A percentile compares a stretch with the other conserved stretches of the same genome.
Conservation (phyloP, 768 basidiomycete species). For the Macrolepiota albuminosa region DNA sequence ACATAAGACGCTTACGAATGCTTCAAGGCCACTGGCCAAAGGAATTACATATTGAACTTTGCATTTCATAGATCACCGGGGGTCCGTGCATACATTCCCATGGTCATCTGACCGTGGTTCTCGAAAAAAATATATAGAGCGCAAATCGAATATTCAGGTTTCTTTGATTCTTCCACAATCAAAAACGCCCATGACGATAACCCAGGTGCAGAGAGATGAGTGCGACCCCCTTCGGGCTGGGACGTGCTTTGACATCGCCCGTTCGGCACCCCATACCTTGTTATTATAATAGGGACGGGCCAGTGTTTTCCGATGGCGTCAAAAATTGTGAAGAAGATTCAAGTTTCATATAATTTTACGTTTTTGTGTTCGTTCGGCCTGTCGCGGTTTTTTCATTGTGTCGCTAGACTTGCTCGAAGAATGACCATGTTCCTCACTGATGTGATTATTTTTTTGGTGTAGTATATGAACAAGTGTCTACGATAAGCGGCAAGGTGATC, state of each 20-base stretch:
- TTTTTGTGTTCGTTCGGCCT: neutral
- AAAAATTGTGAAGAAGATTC: constrained; percentile 10
- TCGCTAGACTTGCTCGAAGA: no score
- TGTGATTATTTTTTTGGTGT: no score
- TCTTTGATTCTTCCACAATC: constrained; percentile 43
- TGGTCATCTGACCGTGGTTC: constrained; percentile 17
- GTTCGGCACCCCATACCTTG: constrained; percentile 60
- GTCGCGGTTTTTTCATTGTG: no score
- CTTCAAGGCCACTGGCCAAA: neutral
- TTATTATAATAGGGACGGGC: constrained; percentile 58
- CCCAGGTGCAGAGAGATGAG: constrained; percentile 56
- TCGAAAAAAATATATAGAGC: constrained; percentile 11
- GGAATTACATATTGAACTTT: no score
- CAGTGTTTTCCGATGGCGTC: constrained; percentile 49
- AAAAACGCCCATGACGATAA: constrained; percentile 49
- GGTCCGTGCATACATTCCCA: neutral
- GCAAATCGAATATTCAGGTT: neutral
- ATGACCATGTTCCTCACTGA: no score
- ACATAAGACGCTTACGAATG: neutral
- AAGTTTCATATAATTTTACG: neutral
- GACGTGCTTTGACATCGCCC: constrained; percentile 56
- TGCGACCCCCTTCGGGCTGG: constrained; percentile 33
- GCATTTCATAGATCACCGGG: no score
- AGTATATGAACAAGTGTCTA: neutral
- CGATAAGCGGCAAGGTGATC: neutral